These are phyloP conservation scores for Hyaloscypha bicolor DNA, from an alignment of 495 filamentous ascomycete species.

Conservation along the genomic window DNA sequence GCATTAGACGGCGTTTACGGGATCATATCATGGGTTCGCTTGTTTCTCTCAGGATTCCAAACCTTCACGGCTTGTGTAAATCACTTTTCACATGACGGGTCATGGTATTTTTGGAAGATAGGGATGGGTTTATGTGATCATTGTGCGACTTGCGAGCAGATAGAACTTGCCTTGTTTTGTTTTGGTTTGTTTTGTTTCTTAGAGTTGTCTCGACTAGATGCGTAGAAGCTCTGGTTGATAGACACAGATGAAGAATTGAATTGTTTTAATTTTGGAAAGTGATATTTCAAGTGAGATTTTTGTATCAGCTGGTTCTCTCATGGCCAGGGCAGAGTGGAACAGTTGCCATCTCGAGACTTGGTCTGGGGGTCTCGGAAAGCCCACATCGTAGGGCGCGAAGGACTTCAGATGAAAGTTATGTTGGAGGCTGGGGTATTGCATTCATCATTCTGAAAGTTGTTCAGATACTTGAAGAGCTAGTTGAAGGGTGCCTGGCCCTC, in stretches of 20 bases:
- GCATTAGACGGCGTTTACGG: slow-evolving; percentile 65
- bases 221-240: background rate
- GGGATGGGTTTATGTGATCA: background rate
- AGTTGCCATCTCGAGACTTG: too few relatives aligned
- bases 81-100: background rate
- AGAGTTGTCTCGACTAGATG: slow-evolving; percentile 26
- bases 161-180: slow-evolving; percentile 31
- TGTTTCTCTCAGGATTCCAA: background rate
- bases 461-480: too few relatives aligned
- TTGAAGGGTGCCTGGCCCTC: too few relatives aligned
- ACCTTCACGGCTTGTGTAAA: slow-evolving; percentile 5
- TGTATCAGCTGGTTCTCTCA: too few relatives aligned
- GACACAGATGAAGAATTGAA: background rate
- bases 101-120: slow-evolving; percentile 6
- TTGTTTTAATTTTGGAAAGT: background rate
- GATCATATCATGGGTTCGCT: slow-evolving; percentile 5
- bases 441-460: too few relatives aligned
- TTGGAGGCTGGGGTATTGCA: too few relatives aligned
- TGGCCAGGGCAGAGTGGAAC: too few relatives aligned
- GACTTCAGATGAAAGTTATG: too few relatives aligned
- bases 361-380: too few relatives aligned
- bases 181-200: slow-evolving; percentile 34
- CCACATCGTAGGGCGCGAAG: too few relatives aligned
- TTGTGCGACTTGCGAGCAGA: slow-evolving; percentile 26
- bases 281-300: too few relatives aligned